Percentiles rank a stretch among this genome's conserved stretches.
Conservation (phyloP, 768 basidiomycete species). For the Auriscalpium vulgare region DNA sequence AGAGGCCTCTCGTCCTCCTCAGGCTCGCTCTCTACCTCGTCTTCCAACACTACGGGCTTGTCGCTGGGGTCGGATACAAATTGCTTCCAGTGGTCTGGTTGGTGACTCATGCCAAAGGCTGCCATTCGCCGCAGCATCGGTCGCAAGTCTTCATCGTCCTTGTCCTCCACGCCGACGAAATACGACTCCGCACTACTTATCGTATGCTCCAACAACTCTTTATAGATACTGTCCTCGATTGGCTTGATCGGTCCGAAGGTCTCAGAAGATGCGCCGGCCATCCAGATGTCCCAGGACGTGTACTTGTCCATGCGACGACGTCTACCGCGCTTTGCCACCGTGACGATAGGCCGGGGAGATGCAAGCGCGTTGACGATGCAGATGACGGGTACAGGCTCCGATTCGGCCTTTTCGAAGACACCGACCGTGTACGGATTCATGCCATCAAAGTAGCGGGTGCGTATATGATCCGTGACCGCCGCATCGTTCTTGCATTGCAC, state of each 20-base stretch:
- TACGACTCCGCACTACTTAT: no score
- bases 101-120: no score
- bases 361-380: neutral
- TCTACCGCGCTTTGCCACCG: neutral
- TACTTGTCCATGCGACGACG: neutral
- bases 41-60: no score
- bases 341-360: neutral
- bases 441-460: neutral
- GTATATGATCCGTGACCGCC: neutral
- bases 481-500: neutral
- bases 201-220: no score
- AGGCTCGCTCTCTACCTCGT: no score
- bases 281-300: slow-evolving; percentile 1
- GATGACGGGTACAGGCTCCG: neutral
- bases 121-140: no score
- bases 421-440: neutral
- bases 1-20: no score
- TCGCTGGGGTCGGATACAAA: no score
- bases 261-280: neutral
- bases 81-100: no score
- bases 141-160: no score
- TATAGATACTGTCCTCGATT: no score
- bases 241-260: neutral
- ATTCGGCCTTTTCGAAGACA: neutral
- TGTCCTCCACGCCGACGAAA: no score